These are phyloP conservation scores for Phaeomoniella chlamydospora DNA, from an alignment of 2,329 filamentous ascomycete species.

Conservation along the genomic window DNA sequence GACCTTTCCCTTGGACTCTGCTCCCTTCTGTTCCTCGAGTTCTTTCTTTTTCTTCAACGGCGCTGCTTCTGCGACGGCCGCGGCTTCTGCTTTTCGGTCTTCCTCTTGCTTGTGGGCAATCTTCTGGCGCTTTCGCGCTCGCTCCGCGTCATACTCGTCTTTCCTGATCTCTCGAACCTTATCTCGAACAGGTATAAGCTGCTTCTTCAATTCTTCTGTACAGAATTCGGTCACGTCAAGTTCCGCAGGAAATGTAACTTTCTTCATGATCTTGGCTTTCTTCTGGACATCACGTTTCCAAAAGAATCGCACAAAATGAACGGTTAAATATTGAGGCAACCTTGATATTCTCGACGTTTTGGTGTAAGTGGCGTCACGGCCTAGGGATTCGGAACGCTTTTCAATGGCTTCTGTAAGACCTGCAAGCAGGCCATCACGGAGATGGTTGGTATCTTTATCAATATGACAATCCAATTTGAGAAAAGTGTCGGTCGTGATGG, in stretches of 20 bases:
- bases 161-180: slow-evolving; percentile 91
- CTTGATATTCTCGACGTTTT: slow-evolving; percentile 83
- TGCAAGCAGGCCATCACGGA: slow-evolving; percentile 73
- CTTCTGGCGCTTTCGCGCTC: slow-evolving; percentile 85
- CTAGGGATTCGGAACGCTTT: slow-evolving; percentile 68
- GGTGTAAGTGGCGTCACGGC: slow-evolving; percentile 69
- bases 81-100: slow-evolving; percentile 27
- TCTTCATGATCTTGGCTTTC: slow-evolving; percentile 99
- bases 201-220: slow-evolving; percentile 71
- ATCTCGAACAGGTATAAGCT: slow-evolving; percentile 82
- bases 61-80: slow-evolving; percentile 16
- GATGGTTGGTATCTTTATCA: slow-evolving; percentile 69
- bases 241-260: slow-evolving; percentile 90
- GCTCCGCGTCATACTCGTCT: slow-evolving; percentile 85
- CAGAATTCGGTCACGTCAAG: slow-evolving; percentile 91
- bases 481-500: slow-evolving; percentile 59
- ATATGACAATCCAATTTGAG: slow-evolving; percentile 96
- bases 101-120: slow-evolving; percentile 42
- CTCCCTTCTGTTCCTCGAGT: slow-evolving; percentile 34
- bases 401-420: slow-evolving; percentile 79
- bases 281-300: slow-evolving; percentile 94
- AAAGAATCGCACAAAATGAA: slow-evolving; percentile 96
- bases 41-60: slow-evolving; percentile 34
- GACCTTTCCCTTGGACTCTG: slow-evolving; percentile 32
- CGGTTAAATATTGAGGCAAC: slow-evolving; percentile 85